Base-by-base conservation (phyloP, 2,329 filamentous ascomycete species). In the Pleoardoris graminearum region DNA sequence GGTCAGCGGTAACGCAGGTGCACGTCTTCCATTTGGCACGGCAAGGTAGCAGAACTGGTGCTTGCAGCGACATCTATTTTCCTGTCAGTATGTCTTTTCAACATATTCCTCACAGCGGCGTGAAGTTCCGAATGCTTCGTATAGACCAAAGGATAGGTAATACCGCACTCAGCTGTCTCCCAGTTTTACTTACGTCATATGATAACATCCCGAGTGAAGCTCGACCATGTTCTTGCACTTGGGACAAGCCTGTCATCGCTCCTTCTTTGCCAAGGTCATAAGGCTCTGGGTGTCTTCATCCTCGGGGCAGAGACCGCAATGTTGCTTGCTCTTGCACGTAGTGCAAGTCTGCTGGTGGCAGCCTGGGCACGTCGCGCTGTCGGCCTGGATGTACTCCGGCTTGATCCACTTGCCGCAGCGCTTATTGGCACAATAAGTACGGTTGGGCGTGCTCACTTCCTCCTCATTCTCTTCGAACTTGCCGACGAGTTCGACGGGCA, bases 41-140 rank as follows among this genome's bases (percentile, higher is more conserved):
- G 62, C 84, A 87, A 83, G 79, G 61, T 85, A 87, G 73, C 88
- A 91, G 64, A 91, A 90, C 55, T 89, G 78, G 7, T 85, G 82
- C 55, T 82, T 81, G 70, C 88, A 91, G 45, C 44, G 39, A 27
- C 60, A 63, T 0, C 60, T 65, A 16, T 14, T 3, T 4, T 5
- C 2, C 5, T 2, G 19, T 51, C 11, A 44, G 42, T 41, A 17
- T 12, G 2, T 14, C 22, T 7, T 14, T 8, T n/a, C 16, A 10
- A 12, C 3, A 37, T 17, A 21, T 7, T 11, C n/a, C n/a, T n/a
- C n/a, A n/a, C n/a, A n/a, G n/a, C n/a, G n/a, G n/a, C n/a, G n/a
- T n/a, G n/a, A n/a, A n/a, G n/a, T n/a, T n/a, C n/a, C n/a, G n/a
- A n/a, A n/a, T n/a, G n/a, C n/a, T n/a, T n/a, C n/a, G n/a, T n/a